Evolutionary conservation across 257 asterid species (phyloP), one percentile per base, ranked within the genome.

Genomic region (Solanum sparsipilum): DNA sequence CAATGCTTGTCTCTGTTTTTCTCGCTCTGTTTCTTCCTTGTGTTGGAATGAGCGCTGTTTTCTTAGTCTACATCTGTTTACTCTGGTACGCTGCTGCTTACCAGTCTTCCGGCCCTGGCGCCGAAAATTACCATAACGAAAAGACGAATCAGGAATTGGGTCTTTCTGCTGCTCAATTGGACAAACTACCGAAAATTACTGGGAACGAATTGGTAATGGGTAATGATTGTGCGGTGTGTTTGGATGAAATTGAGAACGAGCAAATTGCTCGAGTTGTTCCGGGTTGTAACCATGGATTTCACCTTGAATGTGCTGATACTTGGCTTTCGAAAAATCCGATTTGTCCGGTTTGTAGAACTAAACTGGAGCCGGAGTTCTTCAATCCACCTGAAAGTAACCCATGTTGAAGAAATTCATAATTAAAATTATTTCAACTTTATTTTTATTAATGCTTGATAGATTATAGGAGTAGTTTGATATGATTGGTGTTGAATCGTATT

Each of bases 271-370:
- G 96, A 15, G 31, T 94, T 92, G 88, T 96, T 10, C 99, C 98
- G 10, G 98, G 96, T 12, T 96, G 99, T 88, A 94, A 94, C 88
- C 99, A 96, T 68, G 98, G 99, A 21, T 96, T 95, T 60, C 99
- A 96, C 83, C 41, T 93, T 5, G 91, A 90, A 75, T 96, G 99
- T 84, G 98, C 93, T 39, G 98, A 96, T 76, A 90, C 95, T 0
- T 96, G 99, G 99, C 93, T 96, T 34, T 91, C 98, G 3, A 93
- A 91, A 71, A 91, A 92, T 68, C 83, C 95, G 3, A 84, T 91
- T 35, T 96, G 99, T 87, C 99, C 99, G 0, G 91, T 96, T 73
- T 96, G 99, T 70, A 87, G 99, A 88, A 90, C 95, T 13, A 92
- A 90, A 34, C 91, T 96, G 34, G 93, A 81, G 86, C 93, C 95